Base-by-base conservation (phyloP, 768 basidiomycete species). In the Trametes cingulata region DNA sequence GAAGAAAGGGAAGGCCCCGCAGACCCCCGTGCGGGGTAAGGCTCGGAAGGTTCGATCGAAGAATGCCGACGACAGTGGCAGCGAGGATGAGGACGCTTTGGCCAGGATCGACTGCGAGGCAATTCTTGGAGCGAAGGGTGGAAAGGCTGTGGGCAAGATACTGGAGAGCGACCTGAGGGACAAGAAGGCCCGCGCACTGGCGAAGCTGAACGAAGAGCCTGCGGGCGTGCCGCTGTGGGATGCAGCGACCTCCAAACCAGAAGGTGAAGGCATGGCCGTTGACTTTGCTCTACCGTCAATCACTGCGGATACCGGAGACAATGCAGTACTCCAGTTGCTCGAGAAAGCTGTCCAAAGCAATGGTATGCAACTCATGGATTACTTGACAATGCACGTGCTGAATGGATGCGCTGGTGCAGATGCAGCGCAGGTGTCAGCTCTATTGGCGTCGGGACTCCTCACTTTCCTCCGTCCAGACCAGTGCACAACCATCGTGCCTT, bases 371-470 rank as follows among this genome's bases (percentile, higher is more conserved):
- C 12, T 35, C 35, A 1, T 37, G 20, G 22, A 9, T 6, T 25
- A 8, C 8, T 9, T 35, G 37, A 15, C 10, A 15, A 24, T 47
- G 3, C 46, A 2, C 8, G 6, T 10, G 2, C 35, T 37, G 10
- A 19, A 4, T 22, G 7, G 14, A 4, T 3, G n/a, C 29, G 17
- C 1, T 33, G 3, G 2, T n/a, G 15, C 49, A 87, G 86, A 84
- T 64, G 46, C 71, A 14, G 54, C 62, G 9, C 74, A 75, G 41
- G 71, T 81, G 24, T 66, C 69, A 17, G 61, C 79, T 20, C 57
- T 83, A 8, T 69, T 88, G 4, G 72, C 75, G 37, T 73, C 74
- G 37, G 78, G 81, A n/a, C 61, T 76, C 25, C 68, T 87, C 46
- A 65, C 66, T 22, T 70, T 58, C 46, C 63, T 78, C 29, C 71